These are phyloP conservation scores for Aquilaria sinensis DNA, from an alignment of 345 rosid species.

Conservation along the genomic window DNA sequence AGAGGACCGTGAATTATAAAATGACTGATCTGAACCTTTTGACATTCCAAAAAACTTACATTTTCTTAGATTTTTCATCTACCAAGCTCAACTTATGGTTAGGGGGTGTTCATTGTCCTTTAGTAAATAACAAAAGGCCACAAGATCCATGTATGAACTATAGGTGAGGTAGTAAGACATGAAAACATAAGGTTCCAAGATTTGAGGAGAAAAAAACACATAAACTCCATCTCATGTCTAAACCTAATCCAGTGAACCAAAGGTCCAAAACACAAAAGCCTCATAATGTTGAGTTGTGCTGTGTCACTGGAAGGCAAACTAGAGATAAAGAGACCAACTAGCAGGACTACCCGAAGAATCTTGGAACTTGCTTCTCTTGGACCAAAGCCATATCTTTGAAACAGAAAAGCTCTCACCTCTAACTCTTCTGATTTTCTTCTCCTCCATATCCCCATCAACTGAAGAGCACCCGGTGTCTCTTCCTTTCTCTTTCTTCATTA, in stretches of 20 bases:
- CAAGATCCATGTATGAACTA: too few species aligned
- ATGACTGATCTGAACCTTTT: too few species aligned
- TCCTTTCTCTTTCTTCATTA: conserved; percentile 6
- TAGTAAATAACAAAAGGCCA: too few species aligned
- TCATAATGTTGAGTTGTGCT: not conserved
- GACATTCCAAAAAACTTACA: too few species aligned
- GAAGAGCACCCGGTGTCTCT: conserved; percentile 9
- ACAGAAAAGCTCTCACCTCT: conserved; percentile 51
- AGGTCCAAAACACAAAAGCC: too few species aligned
- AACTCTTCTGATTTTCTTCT: conserved; percentile 35
- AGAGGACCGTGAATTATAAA: too few species aligned
- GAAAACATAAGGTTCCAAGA: not conserved
- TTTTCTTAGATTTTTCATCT: too few species aligned
- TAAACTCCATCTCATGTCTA: not conserved
- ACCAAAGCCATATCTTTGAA: conserved; percentile 70
- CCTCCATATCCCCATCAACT: conserved; percentile 25
- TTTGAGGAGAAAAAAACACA: not conserved
- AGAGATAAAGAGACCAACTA: not conserved
- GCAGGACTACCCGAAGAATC: conserved; percentile 11
- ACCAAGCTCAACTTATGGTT: too few species aligned
- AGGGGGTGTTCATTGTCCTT: too few species aligned
- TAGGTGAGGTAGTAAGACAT: not conserved
- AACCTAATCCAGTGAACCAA: too few species aligned
- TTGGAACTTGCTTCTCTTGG: conserved; percentile 29
- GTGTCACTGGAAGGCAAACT: conserved; percentile 9